A percentile compares a stretch with the other conserved stretches of the same genome.
Conservation (phyloP, 768 basidiomycete species). For the Leccinum pellstonianum region DNA sequence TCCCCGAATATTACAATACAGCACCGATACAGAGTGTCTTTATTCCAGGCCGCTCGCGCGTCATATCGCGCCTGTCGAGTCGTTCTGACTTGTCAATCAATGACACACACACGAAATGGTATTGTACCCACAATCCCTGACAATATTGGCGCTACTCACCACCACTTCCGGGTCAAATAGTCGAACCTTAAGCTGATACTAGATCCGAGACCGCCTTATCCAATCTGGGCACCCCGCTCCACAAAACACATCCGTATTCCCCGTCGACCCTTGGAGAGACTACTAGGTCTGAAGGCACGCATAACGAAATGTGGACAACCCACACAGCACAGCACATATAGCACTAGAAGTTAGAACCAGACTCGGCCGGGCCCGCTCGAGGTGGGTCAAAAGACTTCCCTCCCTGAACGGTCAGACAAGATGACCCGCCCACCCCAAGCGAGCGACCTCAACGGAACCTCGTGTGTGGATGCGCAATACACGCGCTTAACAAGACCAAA, state of each 20-base stretch:
- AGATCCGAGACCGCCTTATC: not conserved
- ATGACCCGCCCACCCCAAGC: conserved; percentile 1
- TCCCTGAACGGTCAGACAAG: not conserved
- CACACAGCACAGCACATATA: not conserved
- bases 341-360: not conserved
- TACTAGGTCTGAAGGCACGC: not conserved
- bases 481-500: not conserved
- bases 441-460: conserved; percentile 11
- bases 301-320: not conserved
- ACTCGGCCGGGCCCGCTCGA: not conserved
- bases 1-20: not conserved
- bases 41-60: not conserved
- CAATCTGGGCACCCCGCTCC: not conserved
- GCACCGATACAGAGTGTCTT: not conserved
- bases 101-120: not conserved
- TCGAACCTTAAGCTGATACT: not conserved
- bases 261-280: not conserved
- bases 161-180: not conserved
- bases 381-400: not conserved
- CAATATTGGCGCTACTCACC: not conserved
- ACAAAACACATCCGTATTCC: not conserved
- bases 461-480: conserved; percentile 1
- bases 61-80: not conserved
- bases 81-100: not conserved
- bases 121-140: not conserved